Base-by-base conservation (phyloP, 768 basidiomycete genomes). In the Hypholoma fasciculare region DNA sequence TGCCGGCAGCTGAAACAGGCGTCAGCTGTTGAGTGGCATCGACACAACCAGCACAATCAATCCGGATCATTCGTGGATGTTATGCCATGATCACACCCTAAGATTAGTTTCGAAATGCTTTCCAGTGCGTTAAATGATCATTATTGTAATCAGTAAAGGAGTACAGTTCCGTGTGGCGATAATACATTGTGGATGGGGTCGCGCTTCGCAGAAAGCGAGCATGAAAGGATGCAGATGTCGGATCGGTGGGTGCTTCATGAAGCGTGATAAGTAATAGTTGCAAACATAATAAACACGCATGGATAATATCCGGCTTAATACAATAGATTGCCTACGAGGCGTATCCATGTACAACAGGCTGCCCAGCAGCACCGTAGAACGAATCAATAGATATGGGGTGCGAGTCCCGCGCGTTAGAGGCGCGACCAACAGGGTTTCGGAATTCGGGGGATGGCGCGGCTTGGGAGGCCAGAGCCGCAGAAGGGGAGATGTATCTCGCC, bases 331-430 rank as follows among this genome's bases (percentile, higher is more conserved):
- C 14, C 27, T 57, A 57, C 39, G 30, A 27, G 46, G 38, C 58
- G 44, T 54, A 54, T 30, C 54, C 54, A 47, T 43, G 34, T 43
- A 19, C 13, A 54, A 52, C 49, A 23, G 58, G 57, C 54, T 62
- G 62, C 30, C 61, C 56, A 48, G 61, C 52, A 42, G 57, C 74
- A 30, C 77, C 76, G 52, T 76, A 78, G 61, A 78, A 78, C 1
- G 77, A 78, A 65, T 78, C 77, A 56, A 76, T 64, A 26, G 76
- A 76, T 19, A 65, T 67, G 44, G 74, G 73, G 52, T 70, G 68
- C 9, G 72, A 71, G 44, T 61, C 62, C 42, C 72, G 69, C n/a
- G 50, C 58, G 20, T 53, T 56, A 20, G 55, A 52, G 38, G 54
- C 27, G 4, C 71, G 69, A 17, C 52, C 58, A 39, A 55, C 56